Percentiles rank a stretch among this genome's conserved stretches.
phyloP scores from a whole-genome alignment of 345 rosid species.

The Theobroma cacao region DNA sequence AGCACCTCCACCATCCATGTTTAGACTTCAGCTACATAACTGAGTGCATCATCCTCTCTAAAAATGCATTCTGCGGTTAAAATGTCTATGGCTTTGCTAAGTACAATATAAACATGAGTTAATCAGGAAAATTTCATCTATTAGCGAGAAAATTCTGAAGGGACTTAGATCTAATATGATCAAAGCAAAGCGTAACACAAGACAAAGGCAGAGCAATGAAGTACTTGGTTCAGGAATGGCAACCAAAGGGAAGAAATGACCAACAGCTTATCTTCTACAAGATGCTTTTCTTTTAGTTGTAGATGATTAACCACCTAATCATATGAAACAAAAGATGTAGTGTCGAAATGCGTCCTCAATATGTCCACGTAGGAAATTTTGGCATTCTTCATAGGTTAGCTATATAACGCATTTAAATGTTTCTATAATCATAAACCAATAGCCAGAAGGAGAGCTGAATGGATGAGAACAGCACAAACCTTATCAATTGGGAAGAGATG shows the following conservation, averaged over 20 bases:
- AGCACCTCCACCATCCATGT: background rate
- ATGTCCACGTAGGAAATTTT: no score
- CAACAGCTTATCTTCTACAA: no score
- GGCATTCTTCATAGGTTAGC: no score
- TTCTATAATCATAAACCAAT: background rate
- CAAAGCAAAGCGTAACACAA: background rate
- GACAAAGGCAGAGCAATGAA: background rate
- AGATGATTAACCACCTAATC: no score
- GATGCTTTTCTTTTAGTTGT: no score
- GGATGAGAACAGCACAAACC: slow-evolving; percentile 36
- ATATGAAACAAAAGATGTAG: no score
- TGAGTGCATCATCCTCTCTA: background rate
- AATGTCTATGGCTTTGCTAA: background rate
- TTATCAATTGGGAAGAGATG: slow-evolving; percentile 37
- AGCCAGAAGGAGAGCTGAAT: background rate
- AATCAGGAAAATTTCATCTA: background rate
- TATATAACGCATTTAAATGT: background rate
- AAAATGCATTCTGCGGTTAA: background rate
- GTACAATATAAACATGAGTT: background rate
- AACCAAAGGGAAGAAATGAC: background rate
- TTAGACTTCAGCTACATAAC: background rate
- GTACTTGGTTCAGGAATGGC: background rate
- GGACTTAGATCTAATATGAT: background rate
- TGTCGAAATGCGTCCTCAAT: no score
- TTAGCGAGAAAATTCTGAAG: background rate